phyloP scores from a whole-genome alignment of 805 yeast species.

The Candida quercuum region DNA sequence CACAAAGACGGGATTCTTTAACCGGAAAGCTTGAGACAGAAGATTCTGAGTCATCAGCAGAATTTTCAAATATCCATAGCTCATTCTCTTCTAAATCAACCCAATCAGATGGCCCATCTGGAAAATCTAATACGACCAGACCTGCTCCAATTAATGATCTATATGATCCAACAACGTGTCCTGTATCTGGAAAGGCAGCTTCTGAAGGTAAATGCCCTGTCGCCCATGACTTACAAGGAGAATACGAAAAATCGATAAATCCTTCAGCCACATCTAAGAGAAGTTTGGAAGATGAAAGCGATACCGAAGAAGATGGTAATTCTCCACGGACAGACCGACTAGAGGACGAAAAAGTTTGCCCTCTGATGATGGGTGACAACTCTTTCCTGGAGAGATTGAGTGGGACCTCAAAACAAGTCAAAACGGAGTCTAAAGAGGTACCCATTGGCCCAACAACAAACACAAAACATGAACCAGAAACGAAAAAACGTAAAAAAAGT shows the following conservation, averaged over 20 bases:
- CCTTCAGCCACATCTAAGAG: too few species aligned
- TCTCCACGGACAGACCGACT: slow-evolving; percentile 7
- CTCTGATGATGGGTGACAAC: slow-evolving; percentile 40
- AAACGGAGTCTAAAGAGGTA: too few species aligned
- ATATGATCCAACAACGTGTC: not conserved
- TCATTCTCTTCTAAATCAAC: not conserved
- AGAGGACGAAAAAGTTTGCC: slow-evolving; percentile 35
- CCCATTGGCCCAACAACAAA: too few species aligned
- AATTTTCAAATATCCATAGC: too few species aligned
- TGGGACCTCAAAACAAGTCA: not conserved
- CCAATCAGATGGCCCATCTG: not conserved
- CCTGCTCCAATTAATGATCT: too few species aligned
- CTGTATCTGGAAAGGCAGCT: slow-evolving; percentile 2
- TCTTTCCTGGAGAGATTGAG: slow-evolving; percentile 12
- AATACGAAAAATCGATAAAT: too few species aligned
- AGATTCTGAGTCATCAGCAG: too few species aligned
- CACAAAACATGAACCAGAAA: not conserved
- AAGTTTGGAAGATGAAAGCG: not conserved
- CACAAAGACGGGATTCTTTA: too few species aligned
- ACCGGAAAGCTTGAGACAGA: too few species aligned
- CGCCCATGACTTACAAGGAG: slow-evolving; percentile 9
- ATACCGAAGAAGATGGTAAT: slow-evolving; percentile 3
- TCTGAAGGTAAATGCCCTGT: slow-evolving; percentile 24
- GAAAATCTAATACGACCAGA: not conserved
- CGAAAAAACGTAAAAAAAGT: slow-evolving; percentile 6